phyloP scores from a whole-genome alignment of 257 asterid genomes.

The Petunia axillaris region DNA sequence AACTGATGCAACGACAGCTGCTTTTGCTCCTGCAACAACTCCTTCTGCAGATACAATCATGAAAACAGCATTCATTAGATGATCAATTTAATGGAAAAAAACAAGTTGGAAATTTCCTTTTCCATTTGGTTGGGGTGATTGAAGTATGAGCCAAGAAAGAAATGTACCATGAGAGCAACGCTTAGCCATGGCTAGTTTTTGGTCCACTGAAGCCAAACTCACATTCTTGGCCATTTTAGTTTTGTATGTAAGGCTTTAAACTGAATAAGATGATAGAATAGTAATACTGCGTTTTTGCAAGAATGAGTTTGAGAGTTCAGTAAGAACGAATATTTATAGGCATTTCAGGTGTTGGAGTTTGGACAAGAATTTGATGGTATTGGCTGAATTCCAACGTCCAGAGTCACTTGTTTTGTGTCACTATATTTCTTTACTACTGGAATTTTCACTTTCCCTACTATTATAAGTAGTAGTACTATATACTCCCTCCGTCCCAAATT shows the following conservation, averaged over 20 bases:
- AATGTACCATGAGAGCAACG: conserved; percentile 72
- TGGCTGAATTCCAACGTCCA: conserved; percentile 32
- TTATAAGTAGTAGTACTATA: no score
- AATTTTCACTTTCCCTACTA: no score
- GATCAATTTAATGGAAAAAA: neutral
- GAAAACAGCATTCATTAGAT: neutral
- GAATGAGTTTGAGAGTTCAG: neutral
- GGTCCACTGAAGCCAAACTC: conserved; percentile 58
- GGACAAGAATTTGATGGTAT: conserved; percentile 42
- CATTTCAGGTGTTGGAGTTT: neutral
- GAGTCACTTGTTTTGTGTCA: conserved; percentile 32
- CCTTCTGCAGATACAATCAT: conserved; percentile 57
- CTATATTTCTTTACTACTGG: no score
- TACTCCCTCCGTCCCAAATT: no score
- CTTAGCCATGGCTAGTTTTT: conserved; percentile 72
- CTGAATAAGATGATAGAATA: neutral
- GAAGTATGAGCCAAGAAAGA: neutral
- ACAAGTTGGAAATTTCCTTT: neutral
- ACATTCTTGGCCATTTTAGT: conserved; percentile 40
- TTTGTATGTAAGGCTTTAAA: neutral
- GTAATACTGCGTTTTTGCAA: neutral
- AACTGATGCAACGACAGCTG: conserved; percentile 72
- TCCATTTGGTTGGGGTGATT: no score
- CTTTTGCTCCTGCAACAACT: conserved; percentile 82
- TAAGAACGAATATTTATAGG: conserved; percentile 24